Percentiles rank a stretch among this genome's conserved stretches.
These are phyloP conservation scores for Chrysosphaeria jannelii DNA, from an alignment of 2,329 filamentous ascomycete species.

Conservation along the genomic window DNA sequence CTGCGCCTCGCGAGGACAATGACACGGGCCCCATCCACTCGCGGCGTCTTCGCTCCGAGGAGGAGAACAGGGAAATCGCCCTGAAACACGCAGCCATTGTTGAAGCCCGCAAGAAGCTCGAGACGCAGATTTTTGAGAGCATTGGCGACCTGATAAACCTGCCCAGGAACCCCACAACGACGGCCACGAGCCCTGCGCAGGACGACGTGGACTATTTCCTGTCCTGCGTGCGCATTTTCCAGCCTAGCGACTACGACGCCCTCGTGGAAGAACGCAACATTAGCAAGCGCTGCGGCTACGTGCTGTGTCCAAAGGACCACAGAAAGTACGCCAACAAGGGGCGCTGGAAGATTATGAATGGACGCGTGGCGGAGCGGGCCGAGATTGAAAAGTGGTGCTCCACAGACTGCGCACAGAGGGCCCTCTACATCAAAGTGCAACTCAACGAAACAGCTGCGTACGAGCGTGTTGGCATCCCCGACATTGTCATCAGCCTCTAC, in stretches of 20 bases:
- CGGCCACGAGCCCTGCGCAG: constrained; percentile 18
- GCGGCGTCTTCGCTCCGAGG: constrained; percentile 9
- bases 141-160: constrained; percentile 41
- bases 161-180: constrained; percentile 11
- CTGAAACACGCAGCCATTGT: constrained; percentile 58
- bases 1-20: too few relatives aligned
- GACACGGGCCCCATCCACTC: constrained; percentile 6
- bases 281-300: constrained; percentile 55
- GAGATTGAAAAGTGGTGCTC: constrained; percentile 74
- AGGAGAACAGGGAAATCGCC: constrained; percentile 28
- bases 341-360: constrained; percentile 34
- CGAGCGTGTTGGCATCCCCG: constrained; percentile 34
- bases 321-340: constrained; percentile 23
- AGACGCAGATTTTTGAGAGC: constrained; percentile 39
- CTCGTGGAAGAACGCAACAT: constrained; percentile 73
- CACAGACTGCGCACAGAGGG: constrained; percentile 43
- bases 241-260: constrained; percentile 68
- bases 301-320: constrained; percentile 39
- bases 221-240: constrained; percentile 37
- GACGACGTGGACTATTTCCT: constrained; percentile 36
- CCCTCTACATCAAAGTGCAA: constrained; percentile 69
- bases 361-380: constrained; percentile 33
- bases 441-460: constrained; percentile 61
- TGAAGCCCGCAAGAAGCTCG: constrained; percentile 52
- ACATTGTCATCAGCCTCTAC: constrained; percentile 27